Evolutionary conservation across 1,139 yeast species (phyloP).

Genomic region (Diutina ranongensis): DNA sequence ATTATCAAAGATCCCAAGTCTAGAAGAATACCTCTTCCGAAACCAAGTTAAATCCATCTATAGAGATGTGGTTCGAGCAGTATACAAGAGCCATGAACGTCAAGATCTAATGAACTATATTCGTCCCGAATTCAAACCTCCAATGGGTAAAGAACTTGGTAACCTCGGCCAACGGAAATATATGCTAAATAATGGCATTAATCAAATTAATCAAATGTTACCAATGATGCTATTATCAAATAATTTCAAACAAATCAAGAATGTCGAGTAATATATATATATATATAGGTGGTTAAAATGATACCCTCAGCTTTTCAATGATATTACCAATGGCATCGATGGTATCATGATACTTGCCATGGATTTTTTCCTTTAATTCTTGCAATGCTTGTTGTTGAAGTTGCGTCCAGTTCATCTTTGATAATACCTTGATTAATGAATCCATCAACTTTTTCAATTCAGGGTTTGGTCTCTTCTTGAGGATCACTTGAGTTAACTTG

Average conservation of each 20-base stretch:
- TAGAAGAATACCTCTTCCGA: constrained; percentile 33
- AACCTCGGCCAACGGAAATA: constrained; percentile 22
- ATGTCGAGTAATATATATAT: not conserved
- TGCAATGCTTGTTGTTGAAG: constrained; percentile 10
- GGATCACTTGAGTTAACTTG: constrained; percentile 12
- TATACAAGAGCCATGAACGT: constrained; percentile 28
- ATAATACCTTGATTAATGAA: constrained; percentile 9
- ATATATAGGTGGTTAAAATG: not conserved
- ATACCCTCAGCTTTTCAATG: constrained; percentile 7
- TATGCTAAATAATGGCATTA: constrained; percentile 25
- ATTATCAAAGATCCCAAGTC: constrained; percentile 15
- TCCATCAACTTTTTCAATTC: constrained; percentile 8
- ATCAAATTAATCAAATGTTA: constrained; percentile 16
- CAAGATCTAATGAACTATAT: constrained; percentile 23
- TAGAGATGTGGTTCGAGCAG: constrained; percentile 21
- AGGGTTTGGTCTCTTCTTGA: constrained; percentile 8
- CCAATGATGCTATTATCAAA: constrained; percentile 12
- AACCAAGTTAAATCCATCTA: constrained; percentile 23
- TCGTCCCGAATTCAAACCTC: constrained; percentile 24
- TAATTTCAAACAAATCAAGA: not conserved
- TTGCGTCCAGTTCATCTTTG: constrained; percentile 2
- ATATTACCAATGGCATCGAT: constrained; percentile 9
- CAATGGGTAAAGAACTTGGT: constrained; percentile 19
- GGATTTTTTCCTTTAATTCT: constrained; percentile 8
- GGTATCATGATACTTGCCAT: constrained; percentile 8